A percentile compares a stretch with the other conserved stretches of the same genome.
Evolutionary conservation across 352 stramenopile species (phyloP).

Genomic region (Plasmopara viticola): DNA sequence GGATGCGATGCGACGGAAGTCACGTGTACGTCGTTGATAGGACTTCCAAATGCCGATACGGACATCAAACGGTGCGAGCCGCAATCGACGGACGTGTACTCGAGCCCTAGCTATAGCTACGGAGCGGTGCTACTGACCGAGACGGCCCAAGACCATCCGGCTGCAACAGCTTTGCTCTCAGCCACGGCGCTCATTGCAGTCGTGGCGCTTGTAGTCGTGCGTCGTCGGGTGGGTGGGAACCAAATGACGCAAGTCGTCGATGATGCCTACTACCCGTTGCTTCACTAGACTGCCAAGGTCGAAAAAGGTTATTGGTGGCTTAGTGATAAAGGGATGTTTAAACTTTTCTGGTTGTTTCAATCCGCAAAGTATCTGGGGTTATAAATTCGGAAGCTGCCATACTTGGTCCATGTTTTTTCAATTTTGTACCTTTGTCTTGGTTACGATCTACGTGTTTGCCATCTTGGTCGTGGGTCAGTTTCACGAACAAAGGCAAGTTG

Average conservation of each 20-base stretch:
- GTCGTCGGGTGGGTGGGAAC: conserved; percentile 13
- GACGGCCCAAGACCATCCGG: conserved; percentile 25
- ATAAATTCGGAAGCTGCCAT: too few relatives aligned
- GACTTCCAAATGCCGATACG: conserved; percentile 27
- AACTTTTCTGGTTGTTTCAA: too few relatives aligned
- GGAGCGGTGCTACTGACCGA: conserved; percentile 20
- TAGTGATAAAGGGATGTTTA: too few relatives aligned
- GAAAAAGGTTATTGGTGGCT: not conserved
- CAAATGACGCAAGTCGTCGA: conserved; percentile 20
- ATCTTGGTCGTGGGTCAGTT: too few relatives aligned
- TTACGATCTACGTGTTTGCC: too few relatives aligned
- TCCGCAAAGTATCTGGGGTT: too few relatives aligned
- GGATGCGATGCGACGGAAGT: conserved; percentile 24
- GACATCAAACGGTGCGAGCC: conserved; percentile 59
- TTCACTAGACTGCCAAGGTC: conserved; percentile 26
- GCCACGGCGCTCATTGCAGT: conserved; percentile 39
- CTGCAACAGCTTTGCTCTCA: conserved; percentile 25
- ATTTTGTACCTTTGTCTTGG: too few relatives aligned
- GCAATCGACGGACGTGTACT: conserved; percentile 10
- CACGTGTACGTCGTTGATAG: conserved; percentile 37
- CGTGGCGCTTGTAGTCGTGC: conserved; percentile 49
- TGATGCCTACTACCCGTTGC: conserved; percentile 57
- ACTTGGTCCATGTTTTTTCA: too few relatives aligned
- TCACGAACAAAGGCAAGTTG: too few relatives aligned
- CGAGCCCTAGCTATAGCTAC: conserved; percentile 14